Base-by-base conservation (phyloP, 768 basidiomycete genomes). In the Inosperma sp. region DNA sequence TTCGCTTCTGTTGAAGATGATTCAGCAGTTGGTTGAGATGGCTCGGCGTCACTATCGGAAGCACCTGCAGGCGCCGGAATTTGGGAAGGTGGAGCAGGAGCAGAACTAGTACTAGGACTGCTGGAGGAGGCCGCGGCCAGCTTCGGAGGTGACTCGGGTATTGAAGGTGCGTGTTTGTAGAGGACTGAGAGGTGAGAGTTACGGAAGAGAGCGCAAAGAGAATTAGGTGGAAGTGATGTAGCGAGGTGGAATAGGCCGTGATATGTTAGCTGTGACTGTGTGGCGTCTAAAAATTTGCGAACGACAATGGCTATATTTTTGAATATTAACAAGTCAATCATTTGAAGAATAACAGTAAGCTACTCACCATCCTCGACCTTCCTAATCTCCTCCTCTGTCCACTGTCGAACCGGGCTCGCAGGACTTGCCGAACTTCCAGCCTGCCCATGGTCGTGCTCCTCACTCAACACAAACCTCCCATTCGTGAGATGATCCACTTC, bases 161-260 rank as follows among this genome's bases (percentile, higher is more conserved):
- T 30, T 4, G 59, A 54, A 21, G 63, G 60, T 23, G 57, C 57
- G 45, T 75, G 62, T 52, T 86, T 89, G 72, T 92, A 88, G 2
- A 96, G 72, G 7, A 95, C 93, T 0, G 86, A 85, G 12, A 96
- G 81, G 62, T 95, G 93, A 0, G 90, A 92, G 66, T 82, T 91
- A 46, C 93, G 82, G 75, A 93, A 95, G 54, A 94, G 80, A 1
- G 93, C 92, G n/a, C 86, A 84, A 14, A 78, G 73, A 0, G 72
- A 61, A 36, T 74, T 71, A 0, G 76, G 66, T 10, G 69, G 63
- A 48, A 93, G 79, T 2, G 80, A 72, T 2, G 80, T 76, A 0
- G 86, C 84, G 42, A 94, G 81, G 29, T 83, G 78, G 65, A 93
- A 93, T 27, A 94, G 76, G 0, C 93, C 93, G 48, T 90, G 78